phyloP scores from a whole-genome alignment of 176 grass and related monocot species.

The Eremochloa ophiuroides region DNA sequence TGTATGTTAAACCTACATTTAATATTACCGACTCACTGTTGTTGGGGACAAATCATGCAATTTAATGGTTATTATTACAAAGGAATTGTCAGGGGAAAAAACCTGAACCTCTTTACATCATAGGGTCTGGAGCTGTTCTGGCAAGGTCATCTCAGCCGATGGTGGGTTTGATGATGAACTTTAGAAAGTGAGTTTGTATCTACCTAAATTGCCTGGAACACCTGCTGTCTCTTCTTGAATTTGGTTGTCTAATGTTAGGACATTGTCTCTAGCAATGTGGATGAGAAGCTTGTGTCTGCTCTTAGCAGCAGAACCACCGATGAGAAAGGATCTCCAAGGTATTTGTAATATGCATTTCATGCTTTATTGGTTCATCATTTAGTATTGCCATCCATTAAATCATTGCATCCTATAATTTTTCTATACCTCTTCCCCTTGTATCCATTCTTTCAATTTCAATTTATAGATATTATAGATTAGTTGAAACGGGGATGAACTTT shows the following conservation, averaged over 20 bases:
- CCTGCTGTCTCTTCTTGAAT: conserved; percentile 15
- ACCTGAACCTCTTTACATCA: conserved; percentile 13
- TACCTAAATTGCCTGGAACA: conserved; percentile 18
- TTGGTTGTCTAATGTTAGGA: conserved; percentile 22
- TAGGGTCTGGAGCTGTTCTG: conserved; percentile 91
- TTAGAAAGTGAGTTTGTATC: conserved; percentile 78
- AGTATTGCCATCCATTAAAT: conserved; percentile 24
- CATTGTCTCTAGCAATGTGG: conserved; percentile 65
- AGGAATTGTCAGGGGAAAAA: background rate
- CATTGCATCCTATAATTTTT: conserved; percentile 9
- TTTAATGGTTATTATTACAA: conserved; percentile 15
- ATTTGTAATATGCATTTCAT: conserved; percentile 21
- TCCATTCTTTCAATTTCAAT: background rate
- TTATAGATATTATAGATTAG: conserved; percentile 18
- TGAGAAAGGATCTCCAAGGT: conserved; percentile 47
- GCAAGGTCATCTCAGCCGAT: conserved; percentile 95
- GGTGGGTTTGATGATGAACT: conserved; percentile 93
- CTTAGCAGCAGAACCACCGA: conserved; percentile 47
- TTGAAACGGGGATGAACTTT: background rate
- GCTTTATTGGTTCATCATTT: background rate
- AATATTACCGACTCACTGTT: background rate
- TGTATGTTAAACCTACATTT: background rate
- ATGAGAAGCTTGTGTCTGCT: conserved; percentile 93
- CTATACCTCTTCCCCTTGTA: background rate
- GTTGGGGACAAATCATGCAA: background rate